phyloP scores from a whole-genome alignment of 169 alveolate species.

The Babesia ovata region DNA sequence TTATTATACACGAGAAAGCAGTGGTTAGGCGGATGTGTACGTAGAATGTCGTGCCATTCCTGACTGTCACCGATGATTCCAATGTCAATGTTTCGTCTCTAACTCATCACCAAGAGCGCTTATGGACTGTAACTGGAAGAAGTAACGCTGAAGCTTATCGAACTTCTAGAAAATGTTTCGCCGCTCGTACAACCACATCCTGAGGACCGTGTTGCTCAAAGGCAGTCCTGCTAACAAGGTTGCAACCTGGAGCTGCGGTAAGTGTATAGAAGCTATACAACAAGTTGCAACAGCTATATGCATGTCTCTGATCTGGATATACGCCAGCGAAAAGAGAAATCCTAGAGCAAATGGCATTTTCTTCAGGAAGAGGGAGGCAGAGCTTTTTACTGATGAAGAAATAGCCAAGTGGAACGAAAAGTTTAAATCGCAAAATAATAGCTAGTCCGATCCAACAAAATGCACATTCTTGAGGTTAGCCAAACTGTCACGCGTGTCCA shows the following conservation, averaged over 20 bases:
- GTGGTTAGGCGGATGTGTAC: not conserved
- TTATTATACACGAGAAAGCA: too few species aligned
- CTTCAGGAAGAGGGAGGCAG: slow-evolving; percentile 51
- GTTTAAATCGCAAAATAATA: slow-evolving; percentile 13
- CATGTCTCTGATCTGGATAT: slow-evolving; percentile 57
- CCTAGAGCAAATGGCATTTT: slow-evolving; percentile 61
- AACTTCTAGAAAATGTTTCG: slow-evolving; percentile 25
- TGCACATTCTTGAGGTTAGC: slow-evolving; percentile 22
- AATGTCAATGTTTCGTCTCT: too few species aligned
- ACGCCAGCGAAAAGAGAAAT: slow-evolving; percentile 55
- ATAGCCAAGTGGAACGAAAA: slow-evolving; percentile 56
- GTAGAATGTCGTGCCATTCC: not conserved
- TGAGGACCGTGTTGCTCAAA: slow-evolving; percentile 54
- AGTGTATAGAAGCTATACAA: not conserved
- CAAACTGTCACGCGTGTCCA: not conserved
- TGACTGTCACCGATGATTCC: not conserved
- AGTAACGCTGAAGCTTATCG: not conserved
- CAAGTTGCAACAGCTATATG: slow-evolving; percentile 24
- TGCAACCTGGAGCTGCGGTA: slow-evolving; percentile 63
- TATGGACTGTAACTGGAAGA: not conserved
- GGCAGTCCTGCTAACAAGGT: slow-evolving; percentile 70
- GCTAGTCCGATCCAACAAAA: not conserved
- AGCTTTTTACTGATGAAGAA: slow-evolving; percentile 37
- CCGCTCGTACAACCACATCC: slow-evolving; percentile 46
- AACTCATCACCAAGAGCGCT: not conserved